phyloP scores from a whole-genome alignment of 768 basidiomycete genomes.

The Tylopilus vinaceipallidus region DNA sequence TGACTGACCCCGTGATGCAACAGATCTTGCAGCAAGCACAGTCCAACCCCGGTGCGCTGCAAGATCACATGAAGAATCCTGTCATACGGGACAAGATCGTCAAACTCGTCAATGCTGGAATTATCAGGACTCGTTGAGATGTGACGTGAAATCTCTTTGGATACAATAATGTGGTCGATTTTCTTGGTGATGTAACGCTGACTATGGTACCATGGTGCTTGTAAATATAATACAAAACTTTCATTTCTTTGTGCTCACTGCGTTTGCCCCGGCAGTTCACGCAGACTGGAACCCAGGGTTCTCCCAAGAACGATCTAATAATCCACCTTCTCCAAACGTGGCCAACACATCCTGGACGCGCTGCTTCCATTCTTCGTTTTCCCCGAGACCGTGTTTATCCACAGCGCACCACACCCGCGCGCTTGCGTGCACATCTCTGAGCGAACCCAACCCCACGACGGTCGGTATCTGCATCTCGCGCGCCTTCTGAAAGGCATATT shows the following conservation, averaged over 20 bases:
- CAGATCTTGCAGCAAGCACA: slow-evolving; percentile 95
- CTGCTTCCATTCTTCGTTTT: slow-evolving; percentile 44
- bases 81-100: slow-evolving; percentile 75
- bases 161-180: slow-evolving; percentile 10
- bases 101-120: slow-evolving; percentile 89
- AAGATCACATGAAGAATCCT: slow-evolving; percentile 97
- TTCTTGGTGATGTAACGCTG: slow-evolving; percentile 19
- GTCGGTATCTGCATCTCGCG: slow-evolving; percentile 51
- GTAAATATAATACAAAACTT: slow-evolving; percentile 24
- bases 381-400: slow-evolving; percentile 34
- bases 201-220: slow-evolving; percentile 23
- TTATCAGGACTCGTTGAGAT: slow-evolving; percentile 79
- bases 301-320: slow-evolving; percentile 71
- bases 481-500: slow-evolving; percentile 60
- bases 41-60: slow-evolving; percentile 79
- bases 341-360: slow-evolving; percentile 34
- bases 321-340: slow-evolving; percentile 49
- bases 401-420: slow-evolving; percentile 67
- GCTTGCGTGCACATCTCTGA: slow-evolving; percentile 71
- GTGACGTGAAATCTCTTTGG: slow-evolving; percentile 5
- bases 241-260: background rate
- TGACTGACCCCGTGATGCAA: slow-evolving; percentile 92
- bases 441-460: slow-evolving; percentile 71
- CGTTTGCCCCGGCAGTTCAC: background rate
- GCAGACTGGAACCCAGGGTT: slow-evolving; percentile 41